Conservation (phyloP, 1,284 basidiomycete genomes). For the Ganoderma resinaceum region DNA sequence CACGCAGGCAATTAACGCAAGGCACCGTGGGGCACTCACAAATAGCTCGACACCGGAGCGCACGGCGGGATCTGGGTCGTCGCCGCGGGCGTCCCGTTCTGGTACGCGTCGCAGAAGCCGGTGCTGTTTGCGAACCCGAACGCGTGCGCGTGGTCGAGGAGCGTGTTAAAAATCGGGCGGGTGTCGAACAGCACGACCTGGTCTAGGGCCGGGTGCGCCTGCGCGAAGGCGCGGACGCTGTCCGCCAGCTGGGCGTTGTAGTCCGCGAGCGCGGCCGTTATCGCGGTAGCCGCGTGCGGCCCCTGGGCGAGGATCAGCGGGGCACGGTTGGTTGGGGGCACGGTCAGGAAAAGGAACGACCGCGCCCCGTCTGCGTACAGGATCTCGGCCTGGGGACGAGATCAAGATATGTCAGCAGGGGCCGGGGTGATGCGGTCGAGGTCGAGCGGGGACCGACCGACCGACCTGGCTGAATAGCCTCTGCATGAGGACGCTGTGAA, state of each 20-base stretch:
- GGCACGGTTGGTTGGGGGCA: slow-evolving; percentile 66
- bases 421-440: neutral
- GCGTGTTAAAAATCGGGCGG: slow-evolving; percentile 61
- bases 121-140: slow-evolving; percentile 66
- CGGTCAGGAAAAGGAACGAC: slow-evolving; percentile 71
- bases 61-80: slow-evolving; percentile 62
- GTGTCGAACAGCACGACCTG: slow-evolving; percentile 60
- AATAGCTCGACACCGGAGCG: slow-evolving; percentile 69
- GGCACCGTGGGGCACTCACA: slow-evolving; percentile 51
- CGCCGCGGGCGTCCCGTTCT: slow-evolving; percentile 57
- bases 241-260: slow-evolving; percentile 58
- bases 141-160: slow-evolving; percentile 57
- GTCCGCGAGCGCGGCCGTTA: slow-evolving; percentile 51
- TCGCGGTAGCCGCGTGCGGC: slow-evolving; percentile 40
- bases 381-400: slow-evolving; percentile 55
- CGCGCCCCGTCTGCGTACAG: slow-evolving; percentile 63
- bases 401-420: neutral
- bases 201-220: slow-evolving; percentile 50
- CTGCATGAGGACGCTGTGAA: slow-evolving; percentile 59
- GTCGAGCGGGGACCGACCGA: neutral
- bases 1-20: neutral
- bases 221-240: slow-evolving; percentile 49
- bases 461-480: slow-evolving; percentile 63
- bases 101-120: slow-evolving; percentile 65
- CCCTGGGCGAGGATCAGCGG: slow-evolving; percentile 63